These are phyloP conservation scores for Acer campestre DNA, from an alignment of 345 rosid species.

Conservation along the genomic window DNA sequence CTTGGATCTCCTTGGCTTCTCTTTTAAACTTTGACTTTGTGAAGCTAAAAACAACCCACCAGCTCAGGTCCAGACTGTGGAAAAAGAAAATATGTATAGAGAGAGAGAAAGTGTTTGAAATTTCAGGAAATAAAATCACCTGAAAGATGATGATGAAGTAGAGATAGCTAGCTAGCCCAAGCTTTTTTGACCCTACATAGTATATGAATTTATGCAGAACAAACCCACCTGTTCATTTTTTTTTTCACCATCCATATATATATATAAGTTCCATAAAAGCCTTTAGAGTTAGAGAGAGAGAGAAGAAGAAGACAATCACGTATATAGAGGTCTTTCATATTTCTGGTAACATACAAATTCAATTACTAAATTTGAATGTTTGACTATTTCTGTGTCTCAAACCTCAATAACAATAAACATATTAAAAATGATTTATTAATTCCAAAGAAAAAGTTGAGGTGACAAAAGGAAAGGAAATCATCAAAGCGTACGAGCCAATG, in stretches of 20 bases:
- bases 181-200: background rate
- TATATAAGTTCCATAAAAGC: background rate
- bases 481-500: conserved; percentile 38
- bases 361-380: background rate
- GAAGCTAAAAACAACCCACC: conserved; percentile 5
- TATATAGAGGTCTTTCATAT: background rate
- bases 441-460: conserved; percentile 14
- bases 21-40: conserved; percentile 1
- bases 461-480: conserved; percentile 26
- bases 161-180: background rate
- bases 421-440: background rate
- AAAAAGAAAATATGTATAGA: background rate
- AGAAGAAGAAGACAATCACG: background rate
- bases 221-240: background rate
- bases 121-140: conserved; percentile 21
- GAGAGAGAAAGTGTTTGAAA: conserved; percentile 11
- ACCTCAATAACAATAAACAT: background rate
- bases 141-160: background rate
- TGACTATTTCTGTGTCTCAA: background rate
- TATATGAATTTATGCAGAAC: conserved; percentile 1
- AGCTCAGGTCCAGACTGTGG: background rate
- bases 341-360: background rate
- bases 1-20: background rate
- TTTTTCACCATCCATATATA: background rate
- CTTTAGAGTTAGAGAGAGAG: background rate